phyloP scores from a whole-genome alignment of 2,329 filamentous ascomycete genomes.

The Talaromyces rugulosus region DNA sequence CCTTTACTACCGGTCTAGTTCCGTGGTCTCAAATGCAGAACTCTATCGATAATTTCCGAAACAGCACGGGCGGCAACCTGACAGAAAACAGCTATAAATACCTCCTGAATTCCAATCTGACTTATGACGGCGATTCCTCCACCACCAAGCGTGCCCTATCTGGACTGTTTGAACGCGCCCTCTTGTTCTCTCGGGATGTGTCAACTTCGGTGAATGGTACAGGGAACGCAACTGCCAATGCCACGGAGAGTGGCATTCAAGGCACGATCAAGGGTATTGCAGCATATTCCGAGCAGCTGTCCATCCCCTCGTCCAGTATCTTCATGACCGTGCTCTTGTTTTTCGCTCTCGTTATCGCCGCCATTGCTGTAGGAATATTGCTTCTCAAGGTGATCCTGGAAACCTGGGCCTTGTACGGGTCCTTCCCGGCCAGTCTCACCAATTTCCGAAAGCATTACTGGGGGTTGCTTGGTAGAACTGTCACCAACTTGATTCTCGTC shows the following conservation, averaged over 20 bases:
- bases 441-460: slow-evolving; percentile 96
- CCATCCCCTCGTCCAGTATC: slow-evolving; percentile 81
- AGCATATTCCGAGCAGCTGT: slow-evolving; percentile 76
- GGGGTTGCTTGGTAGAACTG: slow-evolving; percentile 81
- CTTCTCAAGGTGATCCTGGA: slow-evolving; percentile 90
- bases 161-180: slow-evolving; percentile 35
- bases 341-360: slow-evolving; percentile 79
- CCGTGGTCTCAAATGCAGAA: slow-evolving; percentile 76
- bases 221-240: slow-evolving; percentile 23
- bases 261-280: slow-evolving; percentile 69
- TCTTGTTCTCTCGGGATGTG: slow-evolving; percentile 53
- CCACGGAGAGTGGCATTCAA: slow-evolving; percentile 40
- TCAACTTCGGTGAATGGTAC: slow-evolving; percentile 41
- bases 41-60: slow-evolving; percentile 79
- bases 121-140: slow-evolving; percentile 56
- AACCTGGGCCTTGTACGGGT: slow-evolving; percentile 83
- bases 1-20: slow-evolving; percentile 79
- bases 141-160: slow-evolving; percentile 55
- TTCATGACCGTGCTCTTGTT: slow-evolving; percentile 94
- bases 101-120: slow-evolving; percentile 70
- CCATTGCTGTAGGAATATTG: slow-evolving; percentile 79
- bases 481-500: slow-evolving; percentile 84
- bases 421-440: slow-evolving; percentile 71
- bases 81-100: slow-evolving; percentile 72
- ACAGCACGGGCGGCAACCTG: slow-evolving; percentile 77